These are phyloP conservation scores for Dendrocalamus sinicus DNA, from an alignment of 176 grass and related monocot genomes.

Conservation along the genomic window DNA sequence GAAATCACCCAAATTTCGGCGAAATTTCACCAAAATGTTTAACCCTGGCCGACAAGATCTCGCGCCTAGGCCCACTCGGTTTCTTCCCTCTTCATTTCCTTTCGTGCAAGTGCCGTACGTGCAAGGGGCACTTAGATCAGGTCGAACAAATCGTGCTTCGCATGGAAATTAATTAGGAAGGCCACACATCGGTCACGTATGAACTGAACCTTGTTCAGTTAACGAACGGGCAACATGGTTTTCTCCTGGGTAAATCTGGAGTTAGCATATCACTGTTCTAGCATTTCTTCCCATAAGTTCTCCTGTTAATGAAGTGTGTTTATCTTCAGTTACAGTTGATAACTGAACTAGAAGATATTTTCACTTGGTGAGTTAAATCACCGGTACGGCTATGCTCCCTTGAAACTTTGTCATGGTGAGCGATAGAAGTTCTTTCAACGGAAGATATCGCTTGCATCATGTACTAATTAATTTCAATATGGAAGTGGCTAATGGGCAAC, in stretches of 20 bases:
- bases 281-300: not conserved
- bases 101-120: not conserved
- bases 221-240: not conserved
- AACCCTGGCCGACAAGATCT: too few relatives aligned
- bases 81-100: not conserved
- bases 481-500: not conserved
- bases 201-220: not conserved
- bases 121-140: too few relatives aligned
- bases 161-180: too few relatives aligned
- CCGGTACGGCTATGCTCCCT: not conserved
- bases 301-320: not conserved
- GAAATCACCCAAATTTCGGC: too few relatives aligned
- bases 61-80: not conserved
- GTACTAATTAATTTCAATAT: not conserved
- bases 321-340: not conserved
- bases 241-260: not conserved
- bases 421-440: not conserved
- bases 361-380: not conserved
- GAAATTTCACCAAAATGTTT: too few relatives aligned
- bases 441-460: not conserved
- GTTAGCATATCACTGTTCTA: not conserved
- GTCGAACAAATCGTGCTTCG: too few relatives aligned
- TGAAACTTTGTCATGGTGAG: not conserved
- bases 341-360: not conserved
- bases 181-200: too few relatives aligned